These are phyloP conservation scores for Pterula multifida DNA, from an alignment of 1,284 basidiomycete species.

Conservation along the genomic window DNA sequence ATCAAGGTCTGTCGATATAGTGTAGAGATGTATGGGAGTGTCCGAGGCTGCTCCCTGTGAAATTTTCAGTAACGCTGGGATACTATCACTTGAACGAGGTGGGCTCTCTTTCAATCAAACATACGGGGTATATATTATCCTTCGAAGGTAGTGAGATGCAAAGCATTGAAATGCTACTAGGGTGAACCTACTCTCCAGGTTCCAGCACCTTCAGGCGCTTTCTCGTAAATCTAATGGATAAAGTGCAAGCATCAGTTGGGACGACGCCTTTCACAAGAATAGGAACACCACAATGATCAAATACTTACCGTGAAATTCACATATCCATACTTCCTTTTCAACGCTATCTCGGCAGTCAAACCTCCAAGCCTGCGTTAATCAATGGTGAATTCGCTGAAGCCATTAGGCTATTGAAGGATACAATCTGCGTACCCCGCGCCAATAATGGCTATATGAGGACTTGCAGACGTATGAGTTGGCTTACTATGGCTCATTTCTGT, in stretches of 20 bases:
- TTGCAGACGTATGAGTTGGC: no score
- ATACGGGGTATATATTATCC: slow-evolving; percentile 2
- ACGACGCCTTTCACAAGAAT: neutral
- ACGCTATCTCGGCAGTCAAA: neutral
- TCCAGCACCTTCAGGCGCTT: neutral
- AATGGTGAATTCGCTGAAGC: neutral
- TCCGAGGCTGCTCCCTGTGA: slow-evolving; percentile 1
- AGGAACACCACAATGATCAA: neutral
- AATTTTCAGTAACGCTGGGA: neutral
- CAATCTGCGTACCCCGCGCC: neutral
- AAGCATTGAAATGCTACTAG: neutral
- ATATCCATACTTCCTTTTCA: slow-evolving; percentile 1
- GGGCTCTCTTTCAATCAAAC: neutral
- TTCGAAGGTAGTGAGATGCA: neutral
- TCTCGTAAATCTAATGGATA: neutral
- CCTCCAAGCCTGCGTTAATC: neutral
- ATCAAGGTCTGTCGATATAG: slow-evolving; percentile 24
- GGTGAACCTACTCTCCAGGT: neutral
- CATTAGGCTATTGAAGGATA: neutral
- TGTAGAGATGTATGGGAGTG: slow-evolving; percentile 20
- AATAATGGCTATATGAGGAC: neutral
- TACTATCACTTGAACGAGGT: neutral
- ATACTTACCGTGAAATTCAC: neutral
- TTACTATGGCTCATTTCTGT: no score
- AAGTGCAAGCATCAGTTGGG: neutral